Conservation (phyloP, 202 grass and related monocot species). For the Hordeum pubiflorum region DNA sequence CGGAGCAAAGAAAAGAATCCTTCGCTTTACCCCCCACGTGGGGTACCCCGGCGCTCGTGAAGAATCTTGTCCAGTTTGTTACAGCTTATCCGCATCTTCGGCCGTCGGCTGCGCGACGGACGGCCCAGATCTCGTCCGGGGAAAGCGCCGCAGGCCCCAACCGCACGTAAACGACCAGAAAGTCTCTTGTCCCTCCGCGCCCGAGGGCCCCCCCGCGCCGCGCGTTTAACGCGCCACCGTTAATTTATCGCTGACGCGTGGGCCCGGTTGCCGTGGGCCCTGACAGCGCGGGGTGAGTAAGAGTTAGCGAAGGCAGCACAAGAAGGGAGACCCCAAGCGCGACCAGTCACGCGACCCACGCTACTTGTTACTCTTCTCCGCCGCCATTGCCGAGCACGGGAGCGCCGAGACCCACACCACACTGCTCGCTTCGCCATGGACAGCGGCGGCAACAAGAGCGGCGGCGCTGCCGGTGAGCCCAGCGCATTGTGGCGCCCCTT, state of each 20-base stretch:
- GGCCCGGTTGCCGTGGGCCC: not conserved
- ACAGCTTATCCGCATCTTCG: not conserved
- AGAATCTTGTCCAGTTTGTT: constrained; percentile 19
- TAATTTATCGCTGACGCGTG: not conserved
- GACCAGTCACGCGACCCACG: not conserved
- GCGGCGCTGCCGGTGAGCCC: constrained; percentile 15
- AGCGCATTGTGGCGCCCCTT: not conserved
- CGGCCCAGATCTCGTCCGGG: not conserved
- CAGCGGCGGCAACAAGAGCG: constrained; percentile 21
- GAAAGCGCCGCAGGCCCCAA: not conserved
- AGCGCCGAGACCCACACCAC: not conserved
- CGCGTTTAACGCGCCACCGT: not conserved
- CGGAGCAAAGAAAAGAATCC: constrained; percentile 33
- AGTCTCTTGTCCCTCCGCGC: constrained; percentile 5
- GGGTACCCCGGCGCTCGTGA: not conserved
- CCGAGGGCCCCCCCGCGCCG: not conserved
- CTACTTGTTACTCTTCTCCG: not conserved
- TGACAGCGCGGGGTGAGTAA: not conserved
- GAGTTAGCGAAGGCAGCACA: not conserved
- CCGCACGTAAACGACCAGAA: constrained; percentile 1
- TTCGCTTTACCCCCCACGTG: constrained; percentile 20
- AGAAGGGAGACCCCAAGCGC: not conserved
- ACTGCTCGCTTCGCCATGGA: constrained; percentile 30
- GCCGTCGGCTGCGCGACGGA: not conserved
- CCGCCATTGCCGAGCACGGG: constrained; percentile 22